Conservation (phyloP, 257 asterid species). For the Mentha longifolia region DNA sequence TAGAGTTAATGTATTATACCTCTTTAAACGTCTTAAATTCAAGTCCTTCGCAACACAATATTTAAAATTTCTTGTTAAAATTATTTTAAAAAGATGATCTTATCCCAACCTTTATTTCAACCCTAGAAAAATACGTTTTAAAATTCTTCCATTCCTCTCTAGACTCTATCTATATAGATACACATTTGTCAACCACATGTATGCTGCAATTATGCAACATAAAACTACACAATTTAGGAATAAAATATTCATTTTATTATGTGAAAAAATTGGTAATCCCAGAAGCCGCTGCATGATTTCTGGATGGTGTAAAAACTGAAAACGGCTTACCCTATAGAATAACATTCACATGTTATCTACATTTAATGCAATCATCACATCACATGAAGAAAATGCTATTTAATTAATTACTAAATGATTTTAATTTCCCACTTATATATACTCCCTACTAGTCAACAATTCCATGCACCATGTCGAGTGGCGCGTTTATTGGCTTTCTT, state of each 20-base stretch:
- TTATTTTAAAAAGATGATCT: too few species aligned
- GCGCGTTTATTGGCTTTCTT: too few species aligned
- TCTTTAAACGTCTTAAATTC: too few species aligned
- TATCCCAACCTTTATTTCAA: too few species aligned
- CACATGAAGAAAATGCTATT: constrained; percentile 26
- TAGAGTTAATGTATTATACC: too few species aligned
- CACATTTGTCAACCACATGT: background rate
- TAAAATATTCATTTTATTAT: background rate
- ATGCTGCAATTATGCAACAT: background rate
- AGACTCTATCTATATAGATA: too few species aligned
- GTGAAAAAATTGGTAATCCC: background rate
- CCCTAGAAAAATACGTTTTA: too few species aligned
- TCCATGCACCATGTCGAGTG: too few species aligned
- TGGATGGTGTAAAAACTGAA: constrained; percentile 36
- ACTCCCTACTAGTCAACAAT: too few species aligned
- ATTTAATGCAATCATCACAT: constrained; percentile 21
- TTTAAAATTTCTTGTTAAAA: too few species aligned
- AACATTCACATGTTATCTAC: constrained; percentile 40
- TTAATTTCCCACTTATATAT: background rate
- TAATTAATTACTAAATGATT: background rate
- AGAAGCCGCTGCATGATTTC: constrained; percentile 36
- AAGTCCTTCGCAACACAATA: too few species aligned
- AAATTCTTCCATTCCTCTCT: too few species aligned
- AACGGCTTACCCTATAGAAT: constrained; percentile 23
- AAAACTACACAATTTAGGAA: background rate